Evolutionary conservation across 768 basidiomycete species (phyloP), one percentile per base, ranked within the genome.

Genomic region (Lactarius pseudohatsudake): DNA sequence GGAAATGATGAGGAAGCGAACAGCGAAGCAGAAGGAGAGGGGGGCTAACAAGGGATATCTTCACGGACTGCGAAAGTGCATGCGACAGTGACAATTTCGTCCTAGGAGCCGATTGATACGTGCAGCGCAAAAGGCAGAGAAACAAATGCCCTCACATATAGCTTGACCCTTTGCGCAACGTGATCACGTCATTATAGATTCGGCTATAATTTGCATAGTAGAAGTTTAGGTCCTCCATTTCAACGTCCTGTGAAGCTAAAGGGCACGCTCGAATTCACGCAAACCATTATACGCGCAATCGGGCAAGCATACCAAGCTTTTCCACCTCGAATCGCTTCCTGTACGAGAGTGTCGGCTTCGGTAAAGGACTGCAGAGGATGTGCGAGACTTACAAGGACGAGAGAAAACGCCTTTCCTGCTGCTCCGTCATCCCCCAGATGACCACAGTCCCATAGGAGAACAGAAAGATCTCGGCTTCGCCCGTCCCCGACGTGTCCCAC

Each of bases 101-200:
- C 95, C 95, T 97, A 72, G 50, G 28, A 69, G 26, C 47, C 22
- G 40, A 57, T 62, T 10, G 66, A 47, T 61, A 60, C 36, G 60
- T 36, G 43, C 56, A 40, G 45, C 61, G 20, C 55, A 64, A 66
- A 56, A 38, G 62, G 53, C 28, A 68, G 72, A 64, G 65, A 62
- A 72, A 61, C 64, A 62, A 64, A 72, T 69, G 55, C 76, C 32
- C 91, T 72, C 72, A 96, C 96, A 98, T 96, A 77, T 95, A 96
- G 68, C 94, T 90, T 13, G 96, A 97, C 34, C 95, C 95, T 76
- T 92, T 93, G 65, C 94, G 87, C 43, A 97, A 82, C 3, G 96
- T 93, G 66, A 98, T 97, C 50, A 98, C 96, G 77, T 98, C 96
- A 79, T 98, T 98, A 78, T 96, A 98, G 73, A 97, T 97, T 72